These are phyloP conservation scores for Euphorbia schlechtendalii DNA, from an alignment of 441 rosid genomes.

Conservation along the genomic window DNA sequence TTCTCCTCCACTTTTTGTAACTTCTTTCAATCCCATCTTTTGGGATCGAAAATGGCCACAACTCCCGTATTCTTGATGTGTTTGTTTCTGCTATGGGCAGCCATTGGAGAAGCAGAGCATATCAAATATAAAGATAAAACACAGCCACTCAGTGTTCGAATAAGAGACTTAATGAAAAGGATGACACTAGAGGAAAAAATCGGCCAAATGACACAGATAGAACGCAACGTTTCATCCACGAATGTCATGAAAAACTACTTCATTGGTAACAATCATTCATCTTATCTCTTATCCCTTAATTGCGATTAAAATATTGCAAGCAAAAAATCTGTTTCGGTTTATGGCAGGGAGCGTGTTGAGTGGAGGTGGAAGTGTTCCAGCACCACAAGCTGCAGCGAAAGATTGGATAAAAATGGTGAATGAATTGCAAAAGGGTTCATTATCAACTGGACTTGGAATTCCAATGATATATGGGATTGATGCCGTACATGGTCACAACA, in stretches of 20 bases:
- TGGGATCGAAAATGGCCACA: no score
- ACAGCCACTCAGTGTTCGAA: slow-evolving; percentile 41
- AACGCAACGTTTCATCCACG: slow-evolving; percentile 45
- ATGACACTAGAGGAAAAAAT: slow-evolving; percentile 83
- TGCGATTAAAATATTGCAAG: no score
- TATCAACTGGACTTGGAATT: slow-evolving; percentile 71
- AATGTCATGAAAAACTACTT: slow-evolving; percentile 50
- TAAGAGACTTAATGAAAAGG: slow-evolving; percentile 45
- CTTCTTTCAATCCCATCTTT: no score
- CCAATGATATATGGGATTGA: slow-evolving; percentile 84
- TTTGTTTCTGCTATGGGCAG: no score
- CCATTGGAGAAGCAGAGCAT: slow-evolving; percentile 17
- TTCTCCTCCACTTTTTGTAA: no score
- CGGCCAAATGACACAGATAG: slow-evolving; percentile 87
- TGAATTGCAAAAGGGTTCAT: slow-evolving; percentile 51
- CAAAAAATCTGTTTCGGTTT: no score
- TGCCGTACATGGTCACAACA: slow-evolving; percentile 83
- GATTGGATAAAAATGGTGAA: slow-evolving; percentile 67
- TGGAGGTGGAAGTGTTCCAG: slow-evolving; percentile 70
- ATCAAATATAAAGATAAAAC: slow-evolving; percentile 56
- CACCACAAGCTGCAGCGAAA: slow-evolving; percentile 42
- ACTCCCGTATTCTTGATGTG: no score
- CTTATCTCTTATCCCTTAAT: no score
- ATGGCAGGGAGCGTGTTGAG: slow-evolving; percentile 54
- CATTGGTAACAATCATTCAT: slow-evolving; percentile 36